Evolutionary conservation across 306 rosid species (phyloP), one percentile per base, ranked within the genome.

Genomic region (Sesbania bispinosa): DNA sequence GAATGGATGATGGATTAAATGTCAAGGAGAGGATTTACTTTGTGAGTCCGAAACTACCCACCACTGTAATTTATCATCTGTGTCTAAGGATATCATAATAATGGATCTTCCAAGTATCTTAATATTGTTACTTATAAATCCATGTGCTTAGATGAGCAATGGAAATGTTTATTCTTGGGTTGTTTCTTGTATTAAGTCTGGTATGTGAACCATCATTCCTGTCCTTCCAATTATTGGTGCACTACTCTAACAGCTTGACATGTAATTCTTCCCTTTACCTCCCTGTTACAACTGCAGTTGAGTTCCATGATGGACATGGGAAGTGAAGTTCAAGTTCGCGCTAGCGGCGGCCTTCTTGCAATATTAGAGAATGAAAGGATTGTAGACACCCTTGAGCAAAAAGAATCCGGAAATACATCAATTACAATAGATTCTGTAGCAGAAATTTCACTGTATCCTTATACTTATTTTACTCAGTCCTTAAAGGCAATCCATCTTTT

Each of bases 291-390:
- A 75, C 60, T 77, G 64, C 84, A 90, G 98, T 61, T 94, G 85
- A 94, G 83, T 82, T 94, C 98, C 81, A 87, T 94, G 97, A 94
- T 94, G 96, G 92, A 94, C 84, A 80, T 86, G 96, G 88, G 85
- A 83, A 90, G 89, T 83, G 98, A 94, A 71, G 81, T 94, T 72
- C 97, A 94, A 83, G 90, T 94, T 83, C 97, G 98, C 58, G 90
- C 88, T 38, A 87, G 98, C 55, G 98, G 98, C 47, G 98, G 98
- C 67, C 97, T 94, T 77, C 98, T 94, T 70, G 92, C 97, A 73
- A 90, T 94, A 79, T 78, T 94, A 81, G 98, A 94, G 85, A 90
- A 83, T 79, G 98, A 94, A 71, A 86, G 89, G 75, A 79, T 89
- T 61, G 97, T 94, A 62, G 97, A 87, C 45, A 88, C 92, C 18